Evolutionary conservation across 2,329 filamentous ascomycete species (phyloP).

Genomic region (Nothophoma quercina): DNA sequence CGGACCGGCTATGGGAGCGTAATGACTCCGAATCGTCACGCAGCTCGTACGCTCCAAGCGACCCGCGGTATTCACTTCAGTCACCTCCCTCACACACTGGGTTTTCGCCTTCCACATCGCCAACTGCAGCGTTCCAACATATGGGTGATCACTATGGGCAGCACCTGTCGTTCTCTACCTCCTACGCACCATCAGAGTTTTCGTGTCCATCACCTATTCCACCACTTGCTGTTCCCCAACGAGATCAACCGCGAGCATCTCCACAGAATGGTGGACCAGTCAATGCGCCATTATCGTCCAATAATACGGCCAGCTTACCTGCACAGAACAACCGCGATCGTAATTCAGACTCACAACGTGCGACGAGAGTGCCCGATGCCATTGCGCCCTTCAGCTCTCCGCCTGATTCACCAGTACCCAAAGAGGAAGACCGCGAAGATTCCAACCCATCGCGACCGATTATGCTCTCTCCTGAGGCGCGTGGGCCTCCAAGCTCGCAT

Average conservation of each 20-base stretch:
- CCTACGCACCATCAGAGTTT: conserved; percentile 12
- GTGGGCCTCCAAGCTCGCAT: conserved; percentile 6
- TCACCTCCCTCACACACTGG: conserved; percentile 2
- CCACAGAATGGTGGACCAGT: background rate
- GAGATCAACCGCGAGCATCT: conserved; percentile 8
- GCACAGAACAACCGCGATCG: background rate
- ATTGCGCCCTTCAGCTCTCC: conserved; percentile 13
- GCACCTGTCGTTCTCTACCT: conserved; percentile 1
- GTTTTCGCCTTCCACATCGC: conserved; percentile 2
- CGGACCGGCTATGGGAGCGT: conserved; percentile 37
- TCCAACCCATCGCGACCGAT: background rate
- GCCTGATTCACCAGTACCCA: background rate
- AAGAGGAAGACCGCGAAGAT: conserved; percentile 4
- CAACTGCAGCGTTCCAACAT: conserved; percentile 3
- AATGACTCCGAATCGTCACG: conserved; percentile 37
- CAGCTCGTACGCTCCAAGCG: conserved; percentile 24
- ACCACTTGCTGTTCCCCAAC: conserved; percentile 23
- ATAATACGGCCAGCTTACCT: background rate
- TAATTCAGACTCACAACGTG: background rate
- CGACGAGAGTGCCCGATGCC: background rate
- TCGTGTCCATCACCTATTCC: conserved; percentile 19
- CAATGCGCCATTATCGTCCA: background rate
- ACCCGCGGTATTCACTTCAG: conserved; percentile 1
- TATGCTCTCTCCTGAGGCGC: background rate
- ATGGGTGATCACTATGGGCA: conserved; percentile 4